phyloP scores from a whole-genome alignment of 2,329 filamentous ascomycete genomes.

The Neofusicoccum ribis region DNA sequence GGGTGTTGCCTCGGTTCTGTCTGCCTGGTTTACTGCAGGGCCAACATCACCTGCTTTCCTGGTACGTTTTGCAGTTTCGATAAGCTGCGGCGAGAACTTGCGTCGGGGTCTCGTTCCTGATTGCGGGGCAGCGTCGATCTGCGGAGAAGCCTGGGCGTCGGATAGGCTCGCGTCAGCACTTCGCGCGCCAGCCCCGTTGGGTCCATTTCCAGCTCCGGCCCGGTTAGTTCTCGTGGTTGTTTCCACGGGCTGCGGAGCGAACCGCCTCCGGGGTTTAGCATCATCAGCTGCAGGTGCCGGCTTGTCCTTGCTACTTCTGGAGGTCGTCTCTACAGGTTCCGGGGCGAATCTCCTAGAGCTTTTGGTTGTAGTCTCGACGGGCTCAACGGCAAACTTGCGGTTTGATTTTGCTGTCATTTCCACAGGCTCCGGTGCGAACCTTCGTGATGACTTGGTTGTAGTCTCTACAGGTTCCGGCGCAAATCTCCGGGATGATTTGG shows the following conservation, averaged over 20 bases:
- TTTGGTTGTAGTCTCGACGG: conserved; percentile 31
- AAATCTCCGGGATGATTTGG: conserved; percentile 28
- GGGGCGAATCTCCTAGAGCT: conserved; percentile 55
- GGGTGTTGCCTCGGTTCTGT: conserved; percentile 72
- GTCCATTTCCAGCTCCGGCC: conserved; percentile 12
- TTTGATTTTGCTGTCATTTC: conserved; percentile 66
- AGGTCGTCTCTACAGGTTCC: conserved; percentile 41
- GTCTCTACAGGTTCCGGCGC: conserved; percentile 32
- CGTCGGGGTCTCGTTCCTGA: conserved; percentile 36
- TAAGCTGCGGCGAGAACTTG: conserved; percentile 74
- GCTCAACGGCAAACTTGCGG: conserved; percentile 34
- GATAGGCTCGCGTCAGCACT: conserved; percentile 11
- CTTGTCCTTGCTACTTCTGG: conserved; percentile 30
- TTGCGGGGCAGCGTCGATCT: conserved; percentile 18
- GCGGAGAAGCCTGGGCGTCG: conserved; percentile 15
- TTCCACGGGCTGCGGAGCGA: conserved; percentile 33
- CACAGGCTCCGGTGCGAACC: conserved; percentile 66
- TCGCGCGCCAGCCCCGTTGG: not conserved
- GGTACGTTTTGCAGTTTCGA: conserved; percentile 75
- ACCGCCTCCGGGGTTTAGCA: conserved; percentile 24
- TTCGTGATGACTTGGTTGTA: conserved; percentile 23
- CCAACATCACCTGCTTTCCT: conserved; percentile 65
- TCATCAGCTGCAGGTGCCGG: conserved; percentile 15
- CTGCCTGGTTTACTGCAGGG: conserved; percentile 62
- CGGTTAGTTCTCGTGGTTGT: conserved; percentile 29